Conservation (phyloP, 371 early-diverging fungal genomes). For the Mucor irregularis region DNA sequence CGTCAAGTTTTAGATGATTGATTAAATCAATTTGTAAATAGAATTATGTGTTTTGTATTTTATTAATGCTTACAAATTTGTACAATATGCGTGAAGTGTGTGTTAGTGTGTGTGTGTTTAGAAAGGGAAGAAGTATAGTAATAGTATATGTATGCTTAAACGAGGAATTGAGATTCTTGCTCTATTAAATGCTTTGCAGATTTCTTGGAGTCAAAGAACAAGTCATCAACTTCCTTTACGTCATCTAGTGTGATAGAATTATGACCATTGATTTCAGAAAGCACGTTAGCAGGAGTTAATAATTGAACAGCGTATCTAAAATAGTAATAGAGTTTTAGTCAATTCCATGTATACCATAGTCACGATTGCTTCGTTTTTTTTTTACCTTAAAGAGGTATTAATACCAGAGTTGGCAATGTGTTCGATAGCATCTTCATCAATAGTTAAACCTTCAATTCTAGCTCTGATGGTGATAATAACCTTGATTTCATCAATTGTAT, state of each 20-base stretch:
- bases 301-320: slow-evolving; percentile 95
- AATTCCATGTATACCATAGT: background rate
- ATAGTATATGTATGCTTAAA: slow-evolving; percentile 2
- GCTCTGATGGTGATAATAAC: slow-evolving; percentile 91
- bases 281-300: slow-evolving; percentile 88
- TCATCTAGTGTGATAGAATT: slow-evolving; percentile 79
- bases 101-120: background rate
- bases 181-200: slow-evolving; percentile 69
- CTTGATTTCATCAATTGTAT: slow-evolving; percentile 89
- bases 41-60: slow-evolving; percentile 1
- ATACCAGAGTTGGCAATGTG: slow-evolving; percentile 82
- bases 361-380: too few species aligned
- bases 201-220: slow-evolving; percentile 93
- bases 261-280: slow-evolving; percentile 84
- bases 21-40: background rate
- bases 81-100: background rate
- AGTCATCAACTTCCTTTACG: slow-evolving; percentile 77
- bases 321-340: slow-evolving; percentile 14
- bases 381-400: slow-evolving; percentile 67
- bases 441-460: slow-evolving; percentile 81
- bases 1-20: slow-evolving; percentile 21
- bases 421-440: slow-evolving; percentile 76
- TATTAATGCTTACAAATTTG: slow-evolving; percentile 1
- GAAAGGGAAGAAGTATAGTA: background rate
- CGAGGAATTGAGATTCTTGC: slow-evolving; percentile 43